These are phyloP conservation scores for Cyclanthera cordifolia DNA, from an alignment of 306 rosid species.

Conservation along the genomic window DNA sequence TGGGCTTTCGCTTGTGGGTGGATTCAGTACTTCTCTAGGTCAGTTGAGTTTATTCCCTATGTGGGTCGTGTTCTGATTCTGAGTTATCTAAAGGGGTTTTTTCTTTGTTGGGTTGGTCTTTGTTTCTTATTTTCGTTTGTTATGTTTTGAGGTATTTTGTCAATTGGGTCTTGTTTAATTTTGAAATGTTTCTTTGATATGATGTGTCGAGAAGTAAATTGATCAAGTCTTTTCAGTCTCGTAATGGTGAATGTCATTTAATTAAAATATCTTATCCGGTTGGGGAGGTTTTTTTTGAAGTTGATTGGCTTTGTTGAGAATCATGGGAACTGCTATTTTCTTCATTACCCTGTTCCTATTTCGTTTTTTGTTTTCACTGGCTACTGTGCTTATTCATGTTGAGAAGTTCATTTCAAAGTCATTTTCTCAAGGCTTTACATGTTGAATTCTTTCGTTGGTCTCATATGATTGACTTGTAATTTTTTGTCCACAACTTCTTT, in stretches of 20 bases:
- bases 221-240: not conserved
- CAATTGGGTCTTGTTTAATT: not conserved
- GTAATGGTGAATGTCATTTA: not conserved
- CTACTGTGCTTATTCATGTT: not conserved
- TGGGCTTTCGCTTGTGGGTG: constrained; percentile 87
- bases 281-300: not conserved
- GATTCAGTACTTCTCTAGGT: constrained; percentile 87
- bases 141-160: not conserved
- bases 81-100: not conserved
- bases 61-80: not conserved
- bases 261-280: not conserved
- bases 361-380: not conserved
- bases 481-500: not conserved
- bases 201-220: not conserved
- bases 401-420: not conserved
- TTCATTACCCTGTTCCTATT: not conserved
- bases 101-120: not conserved
- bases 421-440: not conserved
- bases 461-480: not conserved
- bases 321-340: not conserved
- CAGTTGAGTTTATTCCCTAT: not conserved
- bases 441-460: not conserved
- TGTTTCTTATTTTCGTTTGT: not conserved
- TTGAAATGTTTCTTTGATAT: not conserved
- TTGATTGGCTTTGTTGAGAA: not conserved